Base-by-base conservation (phyloP, 2,329 filamentous ascomycete genomes). In the Nemania sp. region DNA sequence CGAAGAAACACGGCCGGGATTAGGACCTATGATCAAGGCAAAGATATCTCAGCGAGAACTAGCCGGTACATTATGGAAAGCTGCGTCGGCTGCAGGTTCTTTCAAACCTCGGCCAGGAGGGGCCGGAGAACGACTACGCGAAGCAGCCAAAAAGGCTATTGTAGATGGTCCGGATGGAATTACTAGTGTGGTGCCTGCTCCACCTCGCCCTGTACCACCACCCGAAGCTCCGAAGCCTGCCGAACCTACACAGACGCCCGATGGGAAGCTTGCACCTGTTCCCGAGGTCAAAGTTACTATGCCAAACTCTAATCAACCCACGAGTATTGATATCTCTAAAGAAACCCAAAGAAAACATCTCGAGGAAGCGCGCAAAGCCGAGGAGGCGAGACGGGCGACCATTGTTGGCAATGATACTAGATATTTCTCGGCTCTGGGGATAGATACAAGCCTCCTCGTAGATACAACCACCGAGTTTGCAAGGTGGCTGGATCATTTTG, bases 81-180 rank as follows among this genome's bases (percentile, higher is more conserved):
- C 93, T 26, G 93, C 93, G 0, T 89, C 86, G 63, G 89, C 91
- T 26, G 90, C 90, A 11, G 86, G 79, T 43, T 86, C 86, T 0
- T 98, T 98, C 82, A 97, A 95, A 76, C 95, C 95, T 22, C 89
- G 95, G 66, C 90, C 91, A 38, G 95, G 95, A 65, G 95, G 94
- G 71, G 94, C 93, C 24, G 94, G 90, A 59, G 93, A 97, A 69
- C 90, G 92, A 59, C 82, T 97, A 61, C 85, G 91, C 63, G 88
- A 90, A 59, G 84, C 86, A 69, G 82, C 85, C 41, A 86, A 89
- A 64, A 84, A 82, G 70, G 88, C 87, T 64, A 79, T 80, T n/a
- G 81, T 81, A 2, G 88, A 91, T 26, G 93, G 92, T 5, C 92
- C 93, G 6, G 94, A 98, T 81, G 95, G 94, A 2, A 97, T 98